These are phyloP conservation scores for Lactifluus pinguis DNA, from an alignment of 768 basidiomycete species.

Conservation along the genomic window DNA sequence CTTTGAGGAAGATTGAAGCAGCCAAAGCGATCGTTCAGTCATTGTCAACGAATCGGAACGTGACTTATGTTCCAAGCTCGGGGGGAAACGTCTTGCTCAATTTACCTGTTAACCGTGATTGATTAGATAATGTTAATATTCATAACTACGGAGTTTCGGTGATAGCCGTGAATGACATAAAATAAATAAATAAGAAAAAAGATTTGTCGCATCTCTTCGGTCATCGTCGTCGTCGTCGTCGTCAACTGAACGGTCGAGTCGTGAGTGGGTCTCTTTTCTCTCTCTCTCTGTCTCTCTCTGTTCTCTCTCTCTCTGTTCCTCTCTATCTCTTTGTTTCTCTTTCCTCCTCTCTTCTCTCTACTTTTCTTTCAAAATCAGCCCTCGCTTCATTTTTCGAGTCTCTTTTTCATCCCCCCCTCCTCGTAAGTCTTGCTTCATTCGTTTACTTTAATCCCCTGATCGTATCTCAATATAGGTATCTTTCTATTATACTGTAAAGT, in stretches of 20 bases:
- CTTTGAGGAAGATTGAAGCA: slow-evolving; percentile 93
- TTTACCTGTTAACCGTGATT: slow-evolving; percentile 49
- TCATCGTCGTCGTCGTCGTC: not conserved
- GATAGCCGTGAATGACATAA: slow-evolving; percentile 8
- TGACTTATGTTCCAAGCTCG: slow-evolving; percentile 81
- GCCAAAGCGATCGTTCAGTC: slow-evolving; percentile 94
- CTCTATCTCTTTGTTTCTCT: slow-evolving; percentile 44
- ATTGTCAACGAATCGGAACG: slow-evolving; percentile 68
- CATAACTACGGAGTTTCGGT: slow-evolving; percentile 13
- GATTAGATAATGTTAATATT: slow-evolving; percentile 22
- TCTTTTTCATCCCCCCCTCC: slow-evolving; percentile 22
- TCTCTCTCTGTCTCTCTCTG: slow-evolving; percentile 42
- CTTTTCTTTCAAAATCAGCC: slow-evolving; percentile 20
- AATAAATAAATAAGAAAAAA: not conserved
- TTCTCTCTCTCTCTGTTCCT: slow-evolving; percentile 34
- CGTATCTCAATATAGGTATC: slow-evolving; percentile 4
- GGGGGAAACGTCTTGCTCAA: slow-evolving; percentile 77
- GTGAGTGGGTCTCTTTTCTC: slow-evolving; percentile 22
- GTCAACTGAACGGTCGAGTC: slow-evolving; percentile 1
- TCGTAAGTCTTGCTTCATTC: slow-evolving; percentile 37
- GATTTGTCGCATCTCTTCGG: not conserved
- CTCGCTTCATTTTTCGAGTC: slow-evolving; percentile 18
- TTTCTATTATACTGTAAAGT: slow-evolving; percentile 33
- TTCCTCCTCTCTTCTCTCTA: slow-evolving; percentile 25
- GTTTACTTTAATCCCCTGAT: not conserved